These are phyloP conservation scores for Rhododendron vialii DNA, from an alignment of 148 eudicot genomes.

Conservation along the genomic window DNA sequence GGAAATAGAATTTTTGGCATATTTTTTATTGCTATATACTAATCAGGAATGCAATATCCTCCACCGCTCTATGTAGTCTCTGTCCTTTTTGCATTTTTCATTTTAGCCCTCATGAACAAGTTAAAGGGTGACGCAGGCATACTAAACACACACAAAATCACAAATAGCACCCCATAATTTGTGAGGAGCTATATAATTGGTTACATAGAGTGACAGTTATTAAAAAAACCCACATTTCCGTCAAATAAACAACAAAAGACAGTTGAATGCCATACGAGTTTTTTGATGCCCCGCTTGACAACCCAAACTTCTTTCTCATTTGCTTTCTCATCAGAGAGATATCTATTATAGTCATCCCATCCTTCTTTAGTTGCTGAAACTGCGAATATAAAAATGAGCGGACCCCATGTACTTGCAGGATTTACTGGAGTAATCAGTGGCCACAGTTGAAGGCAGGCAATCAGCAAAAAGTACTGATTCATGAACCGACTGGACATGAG, in stretches of 20 bases:
- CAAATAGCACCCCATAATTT: neutral
- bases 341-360: constrained; percentile 97
- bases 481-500: constrained; percentile 77
- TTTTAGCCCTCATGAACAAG: neutral
- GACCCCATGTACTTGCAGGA: constrained; percentile 99
- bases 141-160: neutral
- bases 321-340: constrained; percentile 90
- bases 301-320: constrained; percentile 98
- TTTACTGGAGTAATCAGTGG: constrained; percentile 95
- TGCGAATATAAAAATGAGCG: constrained; percentile 90
- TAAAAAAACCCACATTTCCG: neutral
- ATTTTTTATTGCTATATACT: neutral
- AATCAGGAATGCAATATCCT: neutral
- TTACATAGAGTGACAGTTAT: neutral
- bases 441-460: constrained; percentile 99
- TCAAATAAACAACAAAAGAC: neutral
- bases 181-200: neutral
- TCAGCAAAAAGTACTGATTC: constrained; percentile 98
- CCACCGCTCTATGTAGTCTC: neutral
- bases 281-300: constrained; percentile 65
- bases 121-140: neutral
- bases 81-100: neutral
- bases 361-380: constrained; percentile 96
- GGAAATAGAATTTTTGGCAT: neutral
- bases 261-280: constrained; percentile 49